Conservation (phyloP, 495 filamentous ascomycete genomes). For the Sordaria brevicollis region DNA sequence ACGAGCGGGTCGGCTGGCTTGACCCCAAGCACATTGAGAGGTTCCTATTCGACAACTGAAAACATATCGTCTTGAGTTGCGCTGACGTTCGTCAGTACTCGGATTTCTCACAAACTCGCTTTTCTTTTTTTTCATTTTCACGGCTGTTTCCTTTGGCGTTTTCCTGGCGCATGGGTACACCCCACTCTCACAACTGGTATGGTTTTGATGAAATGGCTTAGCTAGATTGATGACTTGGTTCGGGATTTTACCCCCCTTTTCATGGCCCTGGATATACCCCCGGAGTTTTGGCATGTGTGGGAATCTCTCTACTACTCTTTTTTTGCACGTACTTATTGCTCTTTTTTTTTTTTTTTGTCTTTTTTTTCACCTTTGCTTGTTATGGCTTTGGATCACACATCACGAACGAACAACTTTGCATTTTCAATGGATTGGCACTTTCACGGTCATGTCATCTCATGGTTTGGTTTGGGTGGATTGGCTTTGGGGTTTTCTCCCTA, state of each 20-base stretch:
- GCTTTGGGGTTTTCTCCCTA: not conserved
- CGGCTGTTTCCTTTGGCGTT: not conserved
- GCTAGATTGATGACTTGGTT: not conserved
- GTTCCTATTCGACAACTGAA: conserved; percentile 30
- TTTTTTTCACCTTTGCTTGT: not conserved
- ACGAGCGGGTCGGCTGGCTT: conserved; percentile 85
- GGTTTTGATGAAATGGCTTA: not conserved
- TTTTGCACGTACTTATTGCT: not conserved
- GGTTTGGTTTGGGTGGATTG: not conserved
- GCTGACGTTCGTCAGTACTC: conserved; percentile 7
- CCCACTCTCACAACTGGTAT: not conserved
- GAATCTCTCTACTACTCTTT: not conserved
- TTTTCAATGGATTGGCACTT: not conserved
- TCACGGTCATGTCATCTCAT: not conserved
- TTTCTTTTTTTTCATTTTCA: not conserved
- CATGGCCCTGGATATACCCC: not conserved
- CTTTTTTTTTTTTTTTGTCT: not conserved
- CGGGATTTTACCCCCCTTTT: not conserved
- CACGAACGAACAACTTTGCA: not conserved
- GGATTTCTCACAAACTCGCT: not conserved
- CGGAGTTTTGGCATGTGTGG: not conserved
- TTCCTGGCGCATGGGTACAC: not conserved
- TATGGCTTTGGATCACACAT: conserved; percentile 2
- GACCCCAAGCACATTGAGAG: conserved; percentile 48
- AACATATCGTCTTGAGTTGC: not conserved